Conservation (phyloP, 2,329 filamentous ascomycete genomes). For the Didymella exigua region DNA sequence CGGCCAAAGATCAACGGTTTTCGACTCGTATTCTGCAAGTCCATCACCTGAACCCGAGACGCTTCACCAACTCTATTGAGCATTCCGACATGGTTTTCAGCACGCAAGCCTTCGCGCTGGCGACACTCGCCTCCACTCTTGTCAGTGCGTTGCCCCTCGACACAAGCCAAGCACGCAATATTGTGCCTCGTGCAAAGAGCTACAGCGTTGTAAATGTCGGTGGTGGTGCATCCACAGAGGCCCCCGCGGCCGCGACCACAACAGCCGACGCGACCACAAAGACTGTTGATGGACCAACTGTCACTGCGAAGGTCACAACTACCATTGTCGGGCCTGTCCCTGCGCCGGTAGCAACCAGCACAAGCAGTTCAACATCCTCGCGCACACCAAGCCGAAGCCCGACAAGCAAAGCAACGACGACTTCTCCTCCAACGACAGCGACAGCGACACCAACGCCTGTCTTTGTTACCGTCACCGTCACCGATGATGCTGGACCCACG, state of each 20-base stretch:
- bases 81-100: constrained; percentile 37
- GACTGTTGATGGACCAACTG: constrained; percentile 34
- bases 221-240: constrained; percentile 38
- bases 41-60: neutral
- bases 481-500: constrained; percentile 34
- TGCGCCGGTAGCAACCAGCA: constrained; percentile 17
- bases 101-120: constrained; percentile 24
- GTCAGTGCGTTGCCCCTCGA: constrained; percentile 37
- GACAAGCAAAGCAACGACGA: constrained; percentile 14
- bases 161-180: constrained; percentile 16
- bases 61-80: constrained; percentile 11
- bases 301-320: constrained; percentile 34
- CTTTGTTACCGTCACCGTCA: constrained; percentile 39
- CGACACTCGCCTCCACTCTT: constrained; percentile 31
- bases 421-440: constrained; percentile 18
- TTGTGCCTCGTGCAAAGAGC: constrained; percentile 37
- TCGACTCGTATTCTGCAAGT: neutral
- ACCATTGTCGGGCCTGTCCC: constrained; percentile 22
- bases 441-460: constrained; percentile 31
- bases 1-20: constrained; percentile 1
- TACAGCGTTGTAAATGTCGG: constrained; percentile 51
- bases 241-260: constrained; percentile 28
- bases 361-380: constrained; percentile 15
- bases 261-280: constrained; percentile 30
- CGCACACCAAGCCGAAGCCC: constrained; percentile 16